A percentile compares a stretch with the other conserved stretches of the same genome.
Conservation (phyloP, 306 rosid species). For the Cucurbita ficifolia region DNA sequence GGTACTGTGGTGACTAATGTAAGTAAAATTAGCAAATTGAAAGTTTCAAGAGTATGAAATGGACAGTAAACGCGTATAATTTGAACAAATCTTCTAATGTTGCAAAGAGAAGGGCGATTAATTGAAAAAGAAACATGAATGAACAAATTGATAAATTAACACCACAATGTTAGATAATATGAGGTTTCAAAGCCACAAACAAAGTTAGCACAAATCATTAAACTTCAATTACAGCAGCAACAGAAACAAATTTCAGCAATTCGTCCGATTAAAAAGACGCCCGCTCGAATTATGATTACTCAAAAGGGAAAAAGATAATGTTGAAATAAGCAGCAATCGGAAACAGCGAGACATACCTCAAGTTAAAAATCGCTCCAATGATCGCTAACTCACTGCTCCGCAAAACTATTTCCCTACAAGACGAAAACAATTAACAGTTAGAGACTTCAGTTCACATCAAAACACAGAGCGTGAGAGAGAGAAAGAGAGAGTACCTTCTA, state of each 20-base stretch:
- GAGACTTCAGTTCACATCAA: not conserved
- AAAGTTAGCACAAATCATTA: not conserved
- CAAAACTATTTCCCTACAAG: constrained; percentile 42
- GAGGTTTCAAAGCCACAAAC: not conserved
- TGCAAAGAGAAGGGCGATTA: not conserved
- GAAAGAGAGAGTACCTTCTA: constrained; percentile 31
- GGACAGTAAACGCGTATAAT: not conserved
- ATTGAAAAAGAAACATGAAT: not conserved
- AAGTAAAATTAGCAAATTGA: not conserved
- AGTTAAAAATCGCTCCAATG: constrained; percentile 63
- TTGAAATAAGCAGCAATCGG: not conserved
- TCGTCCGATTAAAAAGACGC: not conserved
- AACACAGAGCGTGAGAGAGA: not conserved
- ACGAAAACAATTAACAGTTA: not conserved
- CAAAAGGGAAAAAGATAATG: not conserved
- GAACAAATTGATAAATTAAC: not conserved
- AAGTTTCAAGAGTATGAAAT: not conserved
- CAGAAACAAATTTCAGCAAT: not conserved
- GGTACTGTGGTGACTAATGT: not conserved
- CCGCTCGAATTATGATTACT: not conserved
- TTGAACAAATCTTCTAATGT: not conserved
- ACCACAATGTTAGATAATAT: not conserved
- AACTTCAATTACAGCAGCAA: not conserved
- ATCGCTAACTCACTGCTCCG: constrained; percentile 75
- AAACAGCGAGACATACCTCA: constrained; percentile 27